phyloP scores from a whole-genome alignment of 257 asterid genomes.

The Rhazya stricta region DNA sequence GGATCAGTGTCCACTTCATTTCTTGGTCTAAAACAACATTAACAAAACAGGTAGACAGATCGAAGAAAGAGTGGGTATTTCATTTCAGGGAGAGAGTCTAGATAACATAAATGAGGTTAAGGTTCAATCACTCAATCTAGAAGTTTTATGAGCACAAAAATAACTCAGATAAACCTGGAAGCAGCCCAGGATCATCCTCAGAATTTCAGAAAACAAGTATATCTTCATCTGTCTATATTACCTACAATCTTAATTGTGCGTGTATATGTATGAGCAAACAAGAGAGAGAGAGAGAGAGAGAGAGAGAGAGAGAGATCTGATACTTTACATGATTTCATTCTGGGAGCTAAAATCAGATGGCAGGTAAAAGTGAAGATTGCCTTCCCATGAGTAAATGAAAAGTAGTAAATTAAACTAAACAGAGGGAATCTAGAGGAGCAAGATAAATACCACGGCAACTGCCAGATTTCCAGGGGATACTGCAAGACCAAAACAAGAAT shows the following conservation, averaged over 20 bases:
- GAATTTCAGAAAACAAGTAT: background rate
- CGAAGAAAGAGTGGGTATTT: background rate
- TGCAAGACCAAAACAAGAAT: conserved; percentile 89
- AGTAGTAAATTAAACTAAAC: background rate
- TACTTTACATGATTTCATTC: background rate
- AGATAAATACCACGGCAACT: conserved; percentile 65
- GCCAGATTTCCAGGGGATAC: conserved; percentile 85
- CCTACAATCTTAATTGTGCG: background rate
- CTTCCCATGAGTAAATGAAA: too few species aligned
- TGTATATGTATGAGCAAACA: background rate
- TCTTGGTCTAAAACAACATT: too few species aligned
- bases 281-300: background rate
- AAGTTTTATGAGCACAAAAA: background rate
- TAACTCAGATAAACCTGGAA: background rate
- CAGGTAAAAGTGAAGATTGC: background rate
- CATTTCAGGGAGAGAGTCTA: background rate
- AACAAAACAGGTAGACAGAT: background rate
- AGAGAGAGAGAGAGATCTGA: background rate
- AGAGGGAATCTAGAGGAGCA: background rate
- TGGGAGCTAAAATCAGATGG: background rate
- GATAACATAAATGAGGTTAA: background rate
- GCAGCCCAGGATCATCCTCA: background rate
- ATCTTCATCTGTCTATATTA: background rate
- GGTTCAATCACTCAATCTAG: background rate
- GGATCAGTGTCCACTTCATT: too few species aligned